Evolutionary conservation across 805 yeast genomes (phyloP).

Genomic region (Nakazawaea sp.): DNA sequence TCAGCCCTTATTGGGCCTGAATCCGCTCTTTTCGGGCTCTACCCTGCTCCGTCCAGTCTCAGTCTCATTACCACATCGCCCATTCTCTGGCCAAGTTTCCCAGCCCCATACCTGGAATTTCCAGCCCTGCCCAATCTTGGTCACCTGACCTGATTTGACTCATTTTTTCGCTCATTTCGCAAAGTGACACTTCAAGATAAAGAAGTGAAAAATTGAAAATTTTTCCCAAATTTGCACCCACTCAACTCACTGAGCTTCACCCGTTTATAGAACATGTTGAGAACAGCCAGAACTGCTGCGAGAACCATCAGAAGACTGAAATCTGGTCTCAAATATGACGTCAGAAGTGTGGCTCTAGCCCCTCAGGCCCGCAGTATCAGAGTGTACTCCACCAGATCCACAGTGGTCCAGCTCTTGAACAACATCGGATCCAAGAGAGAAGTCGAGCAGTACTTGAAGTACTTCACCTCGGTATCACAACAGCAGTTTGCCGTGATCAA

Average conservation of each 20-base stretch:
- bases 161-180: background rate
- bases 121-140: background rate
- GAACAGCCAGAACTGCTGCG: background rate
- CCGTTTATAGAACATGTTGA: background rate
- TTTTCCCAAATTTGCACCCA: background rate
- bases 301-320: background rate
- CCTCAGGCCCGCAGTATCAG: too few relatives aligned
- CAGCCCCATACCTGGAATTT: too few relatives aligned
- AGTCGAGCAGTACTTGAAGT: conserved; percentile 94
- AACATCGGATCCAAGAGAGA: conserved; percentile 97
- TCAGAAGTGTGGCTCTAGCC: too few relatives aligned
- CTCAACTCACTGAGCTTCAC: background rate
- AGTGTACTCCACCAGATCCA: conserved; percentile 72
- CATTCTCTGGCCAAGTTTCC: too few relatives aligned
- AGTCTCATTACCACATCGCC: too few relatives aligned
- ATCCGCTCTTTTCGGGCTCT: too few relatives aligned
- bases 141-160: background rate
- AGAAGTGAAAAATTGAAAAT: background rate
- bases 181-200: too few relatives aligned
- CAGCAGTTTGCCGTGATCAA: conserved; percentile 98
- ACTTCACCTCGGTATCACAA: conserved; percentile 91
- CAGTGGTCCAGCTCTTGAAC: conserved; percentile 90
- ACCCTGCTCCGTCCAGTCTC: too few relatives aligned
- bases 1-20: too few relatives aligned
- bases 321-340: background rate